Evolutionary conservation across 306 rosid species (phyloP), one percentile per base, ranked within the genome.

Genomic region (Trifolium fragiferum): DNA sequence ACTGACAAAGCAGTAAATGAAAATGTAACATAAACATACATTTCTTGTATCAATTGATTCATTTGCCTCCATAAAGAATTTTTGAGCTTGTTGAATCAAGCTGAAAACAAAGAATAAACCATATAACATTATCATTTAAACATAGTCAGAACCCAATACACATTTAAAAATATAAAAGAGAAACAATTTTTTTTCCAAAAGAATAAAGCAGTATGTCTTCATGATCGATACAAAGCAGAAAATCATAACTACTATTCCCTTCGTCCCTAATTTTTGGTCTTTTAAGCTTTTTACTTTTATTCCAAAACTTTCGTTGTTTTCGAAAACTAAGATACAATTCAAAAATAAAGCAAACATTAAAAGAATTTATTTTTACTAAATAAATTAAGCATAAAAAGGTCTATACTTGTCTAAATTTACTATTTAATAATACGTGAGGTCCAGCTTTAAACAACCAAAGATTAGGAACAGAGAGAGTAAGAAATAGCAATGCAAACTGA

Each of bases 1-100:
- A 76, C 55, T 68, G 30, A 63, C 68, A 66, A 69, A 60, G 62
- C 20, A 40, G 10, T 66, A 73, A 12, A 61, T 23, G 76, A 81
- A 73, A 72, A 70, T 73, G 80, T 70, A 80, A 79, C 63, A 81
- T 72, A 78, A 78, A 73, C 93, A 82, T 92, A 95, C 98, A 87
- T 87, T 89, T 89, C 97, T 89, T 74, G 97, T 58, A 81, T 88
- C 92, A 86, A 81, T 78, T 21, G 90, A 84, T 76, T 94, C 96
- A 81, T 85, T 85, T 69, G 90, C 83, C 87, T 90, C 98, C 73
- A 70, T 47, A 70, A 90, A 82, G 78, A 87, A 86, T 66, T 90
- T 95, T 77, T 95, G 97, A 41, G 81, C 92, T 81, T 87, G 97
- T 83, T 92, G 99, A 86, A 90, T 89, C 82, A 92, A 84, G 89